Evolutionary conservation across 192 early-diverging fungal species (phyloP).

Genomic region (Podila clonocystis): DNA sequence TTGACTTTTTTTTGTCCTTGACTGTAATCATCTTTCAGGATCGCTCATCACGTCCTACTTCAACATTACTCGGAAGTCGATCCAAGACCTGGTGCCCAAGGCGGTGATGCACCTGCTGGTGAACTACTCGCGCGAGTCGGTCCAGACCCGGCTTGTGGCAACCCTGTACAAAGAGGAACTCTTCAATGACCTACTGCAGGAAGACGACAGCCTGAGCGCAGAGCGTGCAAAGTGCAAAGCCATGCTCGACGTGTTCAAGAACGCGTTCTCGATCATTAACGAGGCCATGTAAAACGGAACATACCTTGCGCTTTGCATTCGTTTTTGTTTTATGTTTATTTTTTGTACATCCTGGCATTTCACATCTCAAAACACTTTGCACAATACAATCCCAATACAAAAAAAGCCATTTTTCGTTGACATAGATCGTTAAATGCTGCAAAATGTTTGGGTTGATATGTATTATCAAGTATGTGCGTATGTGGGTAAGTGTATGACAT

Average conservation of each 20-base stretch:
- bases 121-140: constrained; percentile 75
- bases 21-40: no score
- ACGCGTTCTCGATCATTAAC: constrained; percentile 77
- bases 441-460: no score
- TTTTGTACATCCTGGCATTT: neutral
- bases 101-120: constrained; percentile 86
- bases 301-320: neutral
- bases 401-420: no score
- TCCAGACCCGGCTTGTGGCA: constrained; percentile 82
- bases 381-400: no score
- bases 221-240: constrained; percentile 81
- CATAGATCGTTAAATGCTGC: no score
- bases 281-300: constrained; percentile 55
- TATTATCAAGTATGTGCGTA: no score
- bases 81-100: constrained; percentile 85
- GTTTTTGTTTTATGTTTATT: neutral
- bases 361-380: no score
- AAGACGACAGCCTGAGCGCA: constrained; percentile 75
- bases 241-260: constrained; percentile 81
- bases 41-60: constrained; percentile 85
- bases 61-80: constrained; percentile 80
- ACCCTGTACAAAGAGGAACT: constrained; percentile 78
- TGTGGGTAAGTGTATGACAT: neutral
- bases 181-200: constrained; percentile 76
- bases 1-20: no score